Base-by-base conservation (phyloP, 106 monocot genomes). In the Narthecium ossifragum region DNA sequence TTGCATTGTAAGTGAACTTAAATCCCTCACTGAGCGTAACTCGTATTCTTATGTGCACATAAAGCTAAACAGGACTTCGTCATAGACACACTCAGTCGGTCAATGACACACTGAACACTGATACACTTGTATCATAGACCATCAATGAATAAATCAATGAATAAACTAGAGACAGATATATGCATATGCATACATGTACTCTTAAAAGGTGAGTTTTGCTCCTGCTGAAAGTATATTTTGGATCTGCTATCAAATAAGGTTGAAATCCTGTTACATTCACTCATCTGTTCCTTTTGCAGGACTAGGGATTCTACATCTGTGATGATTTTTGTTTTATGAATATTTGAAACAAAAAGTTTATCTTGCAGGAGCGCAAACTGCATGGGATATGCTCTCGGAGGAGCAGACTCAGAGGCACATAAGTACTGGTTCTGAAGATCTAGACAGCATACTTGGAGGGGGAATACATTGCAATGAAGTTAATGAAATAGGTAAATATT, bases 341-440 rank as follows among this genome's bases (percentile, higher is more conserved):
- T 23, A 17, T 33, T 32, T 33, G 17, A 45, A 51, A 24, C 5
- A 23, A 10, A 36, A 3, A 54, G n/a, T 70, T 53, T 59, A 14
- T 40, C 24, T 70, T 55, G 7, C 59, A 69, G 84, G 86, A 45
- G 83, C 76, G 18, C 86, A 78, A 62, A 90, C 86, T 69, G 96
- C 96, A 53, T 98, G 96, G 96, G 96, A 90, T 52, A 87, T 98
- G 73, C 62, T 98, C 9, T 81, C 78, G 11, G 96, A 98, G 40
- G 96, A 98, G 66, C 75, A 83, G 62, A 66, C 40, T 23, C 58
- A 63, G 65, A 87, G 53, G 51, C 84, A 86, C 52, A 90, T 98
- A 57, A 84, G 77, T 34, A 90, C 96, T 45, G 71, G 86, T 33
- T 81, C 80, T 65, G 77, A 74, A 62, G 86, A 84, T 60, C 54